Percentiles rank a stretch among this genome's conserved stretches.
phyloP scores from a whole-genome alignment of 345 rosid species.

The Turnera subulata region DNA sequence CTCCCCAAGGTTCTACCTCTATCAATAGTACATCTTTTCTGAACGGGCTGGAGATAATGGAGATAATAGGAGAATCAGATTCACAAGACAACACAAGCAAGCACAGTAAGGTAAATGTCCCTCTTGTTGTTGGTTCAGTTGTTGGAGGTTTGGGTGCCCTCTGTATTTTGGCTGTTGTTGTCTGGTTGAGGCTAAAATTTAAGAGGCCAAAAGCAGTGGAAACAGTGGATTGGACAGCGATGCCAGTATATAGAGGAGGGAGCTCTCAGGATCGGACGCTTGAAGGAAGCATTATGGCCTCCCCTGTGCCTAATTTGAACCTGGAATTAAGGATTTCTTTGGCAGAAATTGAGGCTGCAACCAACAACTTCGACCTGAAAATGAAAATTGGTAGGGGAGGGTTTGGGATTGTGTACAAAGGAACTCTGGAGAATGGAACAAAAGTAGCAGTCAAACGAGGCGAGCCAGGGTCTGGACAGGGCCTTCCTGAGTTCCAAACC shows the following conservation, averaged over 20 bases:
- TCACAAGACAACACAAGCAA: neutral
- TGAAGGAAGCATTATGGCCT: conserved; percentile 13
- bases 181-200: conserved; percentile 14
- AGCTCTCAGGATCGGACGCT: conserved; percentile 21
- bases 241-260: conserved; percentile 15
- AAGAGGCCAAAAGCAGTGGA: conserved; percentile 29
- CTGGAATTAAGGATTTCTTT: conserved; percentile 37
- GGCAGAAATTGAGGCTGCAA: conserved; percentile 38
- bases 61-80: conserved; percentile 24
- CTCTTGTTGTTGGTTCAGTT: conserved; percentile 24
- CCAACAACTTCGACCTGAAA: conserved; percentile 36
- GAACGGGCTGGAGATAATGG: conserved; percentile 56
- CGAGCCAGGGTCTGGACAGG: conserved; percentile 44
- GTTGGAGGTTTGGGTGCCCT: conserved; percentile 27
- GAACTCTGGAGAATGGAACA: conserved; percentile 31
- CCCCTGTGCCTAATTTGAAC: conserved; percentile 26
- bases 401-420: conserved; percentile 42
- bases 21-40: conserved; percentile 12
- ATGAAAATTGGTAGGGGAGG: conserved; percentile 43
- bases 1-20: neutral
- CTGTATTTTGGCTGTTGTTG: conserved; percentile 21
- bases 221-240: conserved; percentile 23
- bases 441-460: conserved; percentile 51
- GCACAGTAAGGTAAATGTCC: neutral
- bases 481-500: conserved; percentile 45